Evolutionary conservation across 345 rosid species (phyloP), one percentile per base, ranked within the genome.

Genomic region (Dipteronia dyeriana): DNA sequence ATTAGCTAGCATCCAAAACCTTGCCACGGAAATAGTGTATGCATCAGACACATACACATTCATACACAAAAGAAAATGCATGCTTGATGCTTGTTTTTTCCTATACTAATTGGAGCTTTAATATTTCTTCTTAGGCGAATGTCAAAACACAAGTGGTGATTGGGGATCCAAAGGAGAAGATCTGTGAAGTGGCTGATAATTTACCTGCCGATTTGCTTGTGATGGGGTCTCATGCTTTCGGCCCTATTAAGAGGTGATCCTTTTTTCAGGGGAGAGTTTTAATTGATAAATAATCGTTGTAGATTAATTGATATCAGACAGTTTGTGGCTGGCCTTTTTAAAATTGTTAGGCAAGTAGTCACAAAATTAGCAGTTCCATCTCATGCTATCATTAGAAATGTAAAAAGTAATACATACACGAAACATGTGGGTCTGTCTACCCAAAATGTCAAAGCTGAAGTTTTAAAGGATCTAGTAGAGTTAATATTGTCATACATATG

Each of bases 91-190:
- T n/a, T n/a, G n/a, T 31, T 62, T 23, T 3, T 29, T 26, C 1
- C 38, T 41, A 20, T 14, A n/a, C 22, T 51, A 67, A 47, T n/a
- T 43, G 5, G 70, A 68, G 51, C 5, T 16, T 56, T 69, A 4
- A 20, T 68, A 54, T 68, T 20, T 61, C 29, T 66, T 81, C 23
- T 74, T 75, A 93, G 99, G 87, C 79, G 63, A 84, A 82, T 79
- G 91, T 91, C 69, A 90, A 89, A 84, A 89, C 89, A 5, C 80
- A 90, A 79, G 98, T 92, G 79, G 91, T 85, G 26, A 65, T 91
- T 74, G 98, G 99, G 34, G 95, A 92, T 80, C 89, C 97, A 0
- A 95, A 89, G 92, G 89, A 95, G 85, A 93, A 88, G 84, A 89
- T 93, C 3, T 92, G 97, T 71, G 99, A 92, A 82, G 80, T 79